Evolutionary conservation across 805 yeast genomes (phyloP).

Genomic region (Kazachstania viticola): DNA sequence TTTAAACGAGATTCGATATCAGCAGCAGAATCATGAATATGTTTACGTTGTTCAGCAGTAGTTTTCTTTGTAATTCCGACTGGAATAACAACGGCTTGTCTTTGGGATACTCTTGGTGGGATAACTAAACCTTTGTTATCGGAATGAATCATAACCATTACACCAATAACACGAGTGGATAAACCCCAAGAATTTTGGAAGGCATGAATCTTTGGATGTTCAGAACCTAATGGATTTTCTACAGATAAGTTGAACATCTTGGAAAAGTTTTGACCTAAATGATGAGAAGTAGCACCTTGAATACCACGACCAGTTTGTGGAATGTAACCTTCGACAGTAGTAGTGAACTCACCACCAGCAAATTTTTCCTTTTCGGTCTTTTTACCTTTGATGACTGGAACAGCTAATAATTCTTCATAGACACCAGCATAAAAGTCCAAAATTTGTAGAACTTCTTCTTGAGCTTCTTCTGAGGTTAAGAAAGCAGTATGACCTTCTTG

Average conservation of each 20-base stretch:
- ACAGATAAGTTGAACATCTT: constrained; percentile 95
- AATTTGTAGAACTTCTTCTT: constrained; percentile 72
- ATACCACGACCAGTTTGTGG: constrained; percentile 99
- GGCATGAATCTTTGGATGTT: constrained; percentile 75
- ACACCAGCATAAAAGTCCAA: constrained; percentile 76
- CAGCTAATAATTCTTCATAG: constrained; percentile 88
- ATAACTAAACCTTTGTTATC: constrained; percentile 96
- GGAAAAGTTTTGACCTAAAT: constrained; percentile 94
- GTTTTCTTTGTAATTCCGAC: constrained; percentile 90
- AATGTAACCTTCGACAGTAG: constrained; percentile 92
- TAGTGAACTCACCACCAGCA: constrained; percentile 94
- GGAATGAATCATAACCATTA: constrained; percentile 97
- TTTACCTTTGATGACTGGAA: constrained; percentile 89
- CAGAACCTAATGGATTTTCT: constrained; percentile 88
- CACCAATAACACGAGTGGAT: constrained; percentile 97
- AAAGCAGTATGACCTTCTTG: constrained; percentile 99
- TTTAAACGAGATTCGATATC: constrained; percentile 52
- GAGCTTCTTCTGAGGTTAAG: constrained; percentile 71
- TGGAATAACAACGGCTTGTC: constrained; percentile 86
- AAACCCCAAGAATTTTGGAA: constrained; percentile 99
- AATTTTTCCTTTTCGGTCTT: constrained; percentile 97
- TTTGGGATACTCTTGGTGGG: constrained; percentile 94
- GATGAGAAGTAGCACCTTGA: constrained; percentile 98
- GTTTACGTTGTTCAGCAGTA: constrained; percentile 57
- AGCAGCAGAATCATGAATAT: constrained; percentile 59